Evolutionary conservation across 2,329 filamentous ascomycete genomes (phyloP).

Genomic region (Paracorniculantispora psalliotae): DNA sequence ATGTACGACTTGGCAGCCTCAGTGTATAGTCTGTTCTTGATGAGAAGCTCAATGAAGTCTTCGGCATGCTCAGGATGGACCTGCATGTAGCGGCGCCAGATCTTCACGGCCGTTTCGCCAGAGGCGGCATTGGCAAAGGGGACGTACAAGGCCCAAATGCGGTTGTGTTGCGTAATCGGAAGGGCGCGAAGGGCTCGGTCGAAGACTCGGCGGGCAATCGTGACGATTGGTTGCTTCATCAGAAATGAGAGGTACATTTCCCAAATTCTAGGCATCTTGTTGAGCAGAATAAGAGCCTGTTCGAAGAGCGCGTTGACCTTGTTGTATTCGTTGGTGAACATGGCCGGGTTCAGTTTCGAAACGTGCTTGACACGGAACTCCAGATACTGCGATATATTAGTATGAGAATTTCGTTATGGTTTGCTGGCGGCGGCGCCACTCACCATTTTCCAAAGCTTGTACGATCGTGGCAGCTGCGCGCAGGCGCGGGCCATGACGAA

Average conservation of each 20-base stretch:
- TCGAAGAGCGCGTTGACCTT: constrained; percentile 97
- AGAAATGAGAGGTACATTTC: constrained; percentile 94
- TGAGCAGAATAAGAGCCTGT: constrained; percentile 82
- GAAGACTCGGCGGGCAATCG: constrained; percentile 79
- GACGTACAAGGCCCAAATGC: constrained; percentile 89
- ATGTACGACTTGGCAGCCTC: constrained; percentile 92
- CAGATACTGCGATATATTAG: constrained; percentile 61
- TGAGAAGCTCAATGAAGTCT: constrained; percentile 86
- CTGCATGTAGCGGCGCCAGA: constrained; percentile 96
- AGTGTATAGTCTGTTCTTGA: constrained; percentile 77
- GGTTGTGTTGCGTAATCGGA: constrained; percentile 89
- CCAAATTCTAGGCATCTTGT: constrained; percentile 99
- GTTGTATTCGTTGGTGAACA: constrained; percentile 73
- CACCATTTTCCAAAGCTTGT: constrained; percentile 97
- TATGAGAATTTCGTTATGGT: background rate
- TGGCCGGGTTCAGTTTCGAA: constrained; percentile 73
- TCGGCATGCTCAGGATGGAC: constrained; percentile 93
- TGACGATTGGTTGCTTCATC: constrained; percentile 86
- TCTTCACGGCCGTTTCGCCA: constrained; percentile 83
- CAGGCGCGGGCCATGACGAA: constrained; percentile 87
- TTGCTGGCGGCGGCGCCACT: constrained; percentile 16
- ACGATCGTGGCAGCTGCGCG: constrained; percentile 82
- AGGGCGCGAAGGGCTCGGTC: constrained; percentile 87
- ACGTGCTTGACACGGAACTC: constrained; percentile 78
- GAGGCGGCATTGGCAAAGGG: constrained; percentile 88